Conservation (phyloP, 345 rosid genomes). For the Eucalyptus caleyi region DNA sequence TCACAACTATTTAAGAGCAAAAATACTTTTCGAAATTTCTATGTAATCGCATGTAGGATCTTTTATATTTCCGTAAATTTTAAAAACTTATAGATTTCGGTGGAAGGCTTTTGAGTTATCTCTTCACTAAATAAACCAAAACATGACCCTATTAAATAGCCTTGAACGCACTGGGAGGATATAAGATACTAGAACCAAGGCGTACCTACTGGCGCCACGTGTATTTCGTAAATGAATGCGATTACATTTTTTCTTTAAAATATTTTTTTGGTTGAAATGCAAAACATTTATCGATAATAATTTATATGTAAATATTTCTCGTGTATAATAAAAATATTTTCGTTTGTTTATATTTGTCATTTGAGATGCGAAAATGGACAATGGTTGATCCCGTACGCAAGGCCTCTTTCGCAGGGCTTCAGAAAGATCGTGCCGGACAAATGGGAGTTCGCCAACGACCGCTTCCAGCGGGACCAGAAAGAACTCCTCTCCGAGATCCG, state of each 20-base stretch:
- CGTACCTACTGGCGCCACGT: not conserved
- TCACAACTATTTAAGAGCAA: not conserved
- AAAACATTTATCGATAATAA: too few species aligned
- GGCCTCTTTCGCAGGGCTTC: conserved; percentile 10
- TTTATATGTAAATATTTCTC: too few species aligned
- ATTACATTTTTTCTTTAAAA: too few species aligned
- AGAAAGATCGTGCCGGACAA: conserved; percentile 34
- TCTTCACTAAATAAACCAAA: not conserved
- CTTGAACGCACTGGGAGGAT: not conserved
- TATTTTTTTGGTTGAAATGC: too few species aligned
- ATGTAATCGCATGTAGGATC: not conserved
- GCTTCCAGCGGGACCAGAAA: conserved; percentile 20
- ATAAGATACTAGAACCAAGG: not conserved
- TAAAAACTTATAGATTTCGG: not conserved
- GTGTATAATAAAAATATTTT: too few species aligned
- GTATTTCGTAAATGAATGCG: not conserved
- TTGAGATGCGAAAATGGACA: not conserved
- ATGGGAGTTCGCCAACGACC: conserved; percentile 48
- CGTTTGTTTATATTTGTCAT: too few species aligned
- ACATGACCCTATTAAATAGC: not conserved
- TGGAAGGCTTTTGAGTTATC: not conserved
- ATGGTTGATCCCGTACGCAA: not conserved
- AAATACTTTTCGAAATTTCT: not conserved
- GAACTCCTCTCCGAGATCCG: conserved; percentile 25
- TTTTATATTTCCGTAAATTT: not conserved